Base-by-base conservation (phyloP, 768 basidiomycete species). In the Boletus subcaerulescens region DNA sequence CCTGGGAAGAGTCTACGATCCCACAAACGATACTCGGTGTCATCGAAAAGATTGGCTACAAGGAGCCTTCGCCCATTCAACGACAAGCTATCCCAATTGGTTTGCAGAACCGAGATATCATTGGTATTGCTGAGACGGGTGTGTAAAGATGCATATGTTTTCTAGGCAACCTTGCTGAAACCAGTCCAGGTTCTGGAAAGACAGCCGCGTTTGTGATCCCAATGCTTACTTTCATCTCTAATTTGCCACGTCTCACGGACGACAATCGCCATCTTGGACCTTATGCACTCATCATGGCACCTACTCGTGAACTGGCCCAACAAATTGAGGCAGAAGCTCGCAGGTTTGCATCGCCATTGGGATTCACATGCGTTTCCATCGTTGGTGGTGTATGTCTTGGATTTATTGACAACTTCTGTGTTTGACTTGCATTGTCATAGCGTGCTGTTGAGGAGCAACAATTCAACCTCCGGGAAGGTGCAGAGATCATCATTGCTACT, bases 81-180 rank as follows among this genome's bases (percentile, higher is more conserved):
- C 81, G 97, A 36, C 97, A 98, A 70, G 97, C 97, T 9, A 99
- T 99, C 58, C 97, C 97, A n/a, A 98, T 99, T 55, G 97, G 97
- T 44, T 73, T 98, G 59, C 92, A 95, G 67, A 94, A 95, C 65
- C 83, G 97, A 48, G 97, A 99, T 71, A 86, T 98, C 60, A 98
- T 99, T 67, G 97, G 97, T 61, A 95, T 99, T 56, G 97, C 97
- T 54, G 96, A 99, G 74, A 99, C 97, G 43, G 96, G 94, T 91
- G 54, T 49, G 81, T 72, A 9, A 38, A 56, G 42, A 9, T 42
- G 35, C 12, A 29, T 6, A 38, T 20, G 29, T 44, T 45, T 48
- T 36, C 14, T 31, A 31, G 32, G 38, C n/a, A 31, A 53, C 45
- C 9, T 40, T 42, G 22, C 45, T 55, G 45, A 49, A 46, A 38